Conservation (phyloP, 2,329 filamentous ascomycete species). For the Teratosphaeria destructans region DNA sequence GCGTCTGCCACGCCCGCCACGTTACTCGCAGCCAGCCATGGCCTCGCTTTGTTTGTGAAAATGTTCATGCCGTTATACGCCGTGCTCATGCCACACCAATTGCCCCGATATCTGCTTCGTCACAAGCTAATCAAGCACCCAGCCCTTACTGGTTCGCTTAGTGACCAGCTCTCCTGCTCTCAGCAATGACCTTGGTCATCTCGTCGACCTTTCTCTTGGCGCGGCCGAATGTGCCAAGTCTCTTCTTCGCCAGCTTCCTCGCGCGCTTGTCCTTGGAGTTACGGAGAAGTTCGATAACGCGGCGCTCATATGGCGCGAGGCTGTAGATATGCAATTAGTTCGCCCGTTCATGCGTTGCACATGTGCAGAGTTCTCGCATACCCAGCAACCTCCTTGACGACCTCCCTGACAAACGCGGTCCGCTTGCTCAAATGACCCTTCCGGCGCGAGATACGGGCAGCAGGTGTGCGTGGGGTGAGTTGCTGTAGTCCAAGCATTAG, state of each 20-base stretch:
- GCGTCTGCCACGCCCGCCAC: not conserved
- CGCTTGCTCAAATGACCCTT: constrained; percentile 97
- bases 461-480: constrained; percentile 42
- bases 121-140: not conserved
- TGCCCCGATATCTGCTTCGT: not conserved
- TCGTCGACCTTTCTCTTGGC: constrained; percentile 99
- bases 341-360: not conserved
- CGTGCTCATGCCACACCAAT: not conserved
- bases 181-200: constrained; percentile 94
- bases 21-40: not conserved
- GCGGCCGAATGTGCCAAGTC: constrained; percentile 96
- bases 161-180: constrained; percentile 72
- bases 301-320: constrained; percentile 65
- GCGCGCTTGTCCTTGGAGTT: constrained; percentile 99
- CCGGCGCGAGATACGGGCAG: constrained; percentile 50
- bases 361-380: constrained; percentile 36
- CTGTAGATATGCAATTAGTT: constrained; percentile 17
- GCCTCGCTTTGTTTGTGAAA: not conserved
- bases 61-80: constrained; percentile 1
- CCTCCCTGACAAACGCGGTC: constrained; percentile 90
- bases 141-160: constrained; percentile 32
- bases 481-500: constrained; percentile 27
- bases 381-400: constrained; percentile 97
- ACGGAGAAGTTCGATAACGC: constrained; percentile 96
- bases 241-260: constrained; percentile 98